Base-by-base conservation (phyloP, 495 filamentous ascomycete species). In the Lineolata rhizophorae region DNA sequence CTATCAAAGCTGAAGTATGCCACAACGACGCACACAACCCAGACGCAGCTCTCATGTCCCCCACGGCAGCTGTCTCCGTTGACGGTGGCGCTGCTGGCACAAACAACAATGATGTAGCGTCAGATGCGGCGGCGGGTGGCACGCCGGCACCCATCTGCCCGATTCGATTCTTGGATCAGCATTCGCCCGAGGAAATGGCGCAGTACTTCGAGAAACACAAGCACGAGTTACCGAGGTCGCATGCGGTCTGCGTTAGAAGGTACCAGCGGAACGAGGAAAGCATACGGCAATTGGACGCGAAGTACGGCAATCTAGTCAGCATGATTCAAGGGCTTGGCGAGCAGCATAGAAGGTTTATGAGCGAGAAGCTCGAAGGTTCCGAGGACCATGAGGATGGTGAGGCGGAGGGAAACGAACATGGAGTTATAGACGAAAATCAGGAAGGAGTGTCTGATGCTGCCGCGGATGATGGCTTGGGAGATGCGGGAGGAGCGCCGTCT, bases 131-230 rank as follows among this genome's bases (percentile, higher is more conserved):
- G n/a, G n/a, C n/a, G n/a, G n/a, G n/a, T n/a, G n/a, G n/a, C n/a
- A n/a, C n/a, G 3, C 47, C 50, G 4, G 38, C 37, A 8, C 47
- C 44, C 10, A 47, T 53, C 15, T 93, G 83, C 51, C 83, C 83
- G 1, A 93, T 93, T 38, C 74, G 83, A 20, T 90, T 72, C 48
- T 54, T 93, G 38, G 72, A 91, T 45, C 72, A 90, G 48, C 80
- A 90, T 47, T 78, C 78, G 1, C 81, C 83, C 1, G 79, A 90
- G 57, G 83, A 93, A 49, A 70, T 93, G 29, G 83, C 82, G 11
- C 60, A 70, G 37, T 93, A 91, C 44, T 74, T 93, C 34, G 77
- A 91, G 48, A 74, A 67, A 15, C 83, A 93, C 55, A 92, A 91
- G 48, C 82, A 93, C 44, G 77, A 91, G 41, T 67, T 93, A 18